Conservation (phyloP, 306 rosid species). For the Acacia acuminata region DNA sequence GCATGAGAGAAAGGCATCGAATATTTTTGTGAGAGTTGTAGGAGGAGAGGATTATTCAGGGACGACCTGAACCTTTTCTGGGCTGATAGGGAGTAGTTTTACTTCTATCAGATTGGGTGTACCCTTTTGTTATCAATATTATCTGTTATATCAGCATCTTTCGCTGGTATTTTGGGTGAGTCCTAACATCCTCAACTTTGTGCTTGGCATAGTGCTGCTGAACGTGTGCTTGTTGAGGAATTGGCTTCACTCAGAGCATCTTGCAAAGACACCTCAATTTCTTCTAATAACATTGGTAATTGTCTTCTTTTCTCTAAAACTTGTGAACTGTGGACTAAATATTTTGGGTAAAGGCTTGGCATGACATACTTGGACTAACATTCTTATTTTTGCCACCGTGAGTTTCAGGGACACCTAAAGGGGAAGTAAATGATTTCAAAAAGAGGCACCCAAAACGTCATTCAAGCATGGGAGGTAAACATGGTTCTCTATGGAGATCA, state of each 20-base stretch:
- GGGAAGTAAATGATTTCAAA: constrained; percentile 34
- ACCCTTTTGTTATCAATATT: no score
- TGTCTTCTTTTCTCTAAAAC: constrained; percentile 19
- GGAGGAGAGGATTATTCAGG: no score
- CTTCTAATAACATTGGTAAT: constrained; percentile 46
- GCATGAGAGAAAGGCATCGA: no score
- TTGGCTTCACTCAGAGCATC: constrained; percentile 65
- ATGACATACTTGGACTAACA: constrained; percentile 12
- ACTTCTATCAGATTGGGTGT: no score
- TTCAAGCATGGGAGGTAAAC: constrained; percentile 41
- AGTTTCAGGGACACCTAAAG: constrained; percentile 48
- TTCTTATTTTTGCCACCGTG: constrained; percentile 4
- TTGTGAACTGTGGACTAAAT: not conserved
- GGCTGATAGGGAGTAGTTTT: no score
- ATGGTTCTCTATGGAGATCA: constrained; percentile 58
- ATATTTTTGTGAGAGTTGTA: no score
- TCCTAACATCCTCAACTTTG: constrained; percentile 18
- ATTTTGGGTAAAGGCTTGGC: not conserved
- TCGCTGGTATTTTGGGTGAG: no score
- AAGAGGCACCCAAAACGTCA: constrained; percentile 31
- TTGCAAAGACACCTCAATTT: constrained; percentile 35
- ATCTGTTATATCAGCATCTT: no score
- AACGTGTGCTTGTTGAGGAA: constrained; percentile 65
- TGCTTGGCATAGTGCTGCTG: constrained; percentile 52
- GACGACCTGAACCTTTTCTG: no score